Conservation (phyloP, 352 stramenopile species). For the Pythium volutum region DNA sequence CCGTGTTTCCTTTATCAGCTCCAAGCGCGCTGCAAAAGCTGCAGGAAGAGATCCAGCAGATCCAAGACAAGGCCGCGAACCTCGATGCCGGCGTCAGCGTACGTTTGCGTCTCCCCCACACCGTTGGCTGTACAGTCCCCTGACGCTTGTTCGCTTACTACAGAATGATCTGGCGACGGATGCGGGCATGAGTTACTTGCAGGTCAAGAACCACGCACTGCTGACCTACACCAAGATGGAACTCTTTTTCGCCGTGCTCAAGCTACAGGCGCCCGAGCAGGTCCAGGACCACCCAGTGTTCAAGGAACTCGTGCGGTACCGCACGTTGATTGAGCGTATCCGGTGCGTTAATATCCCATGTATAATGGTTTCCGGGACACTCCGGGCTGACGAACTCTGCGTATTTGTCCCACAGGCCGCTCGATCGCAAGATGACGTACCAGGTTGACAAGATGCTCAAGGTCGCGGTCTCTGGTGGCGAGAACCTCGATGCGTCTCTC, state of each 20-base stretch:
- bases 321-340: constrained; percentile 82
- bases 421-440: constrained; percentile 88
- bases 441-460: constrained; percentile 91
- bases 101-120: constrained; percentile 8
- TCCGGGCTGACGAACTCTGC: neutral
- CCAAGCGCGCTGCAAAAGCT: constrained; percentile 48
- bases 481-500: constrained; percentile 73
- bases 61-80: constrained; percentile 50
- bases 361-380: neutral
- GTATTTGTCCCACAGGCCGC: constrained; percentile 30
- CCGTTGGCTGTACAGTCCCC: neutral
- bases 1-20: constrained; percentile 19
- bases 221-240: constrained; percentile 87
- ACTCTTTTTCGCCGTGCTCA: constrained; percentile 82
- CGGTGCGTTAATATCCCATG: constrained; percentile 28
- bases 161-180: constrained; percentile 61
- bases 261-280: constrained; percentile 68
- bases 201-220: constrained; percentile 87
- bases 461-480: constrained; percentile 70
- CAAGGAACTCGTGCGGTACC: constrained; percentile 82
- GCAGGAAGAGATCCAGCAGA: constrained; percentile 50
- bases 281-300: constrained; percentile 81
- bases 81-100: constrained; percentile 48
- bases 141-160: neutral
- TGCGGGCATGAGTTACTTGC: constrained; percentile 70